Evolutionary conservation across 176 grass and related monocot genomes (phyloP), one percentile per base, ranked within the genome.

Genomic region (Avena sativa): DNA sequence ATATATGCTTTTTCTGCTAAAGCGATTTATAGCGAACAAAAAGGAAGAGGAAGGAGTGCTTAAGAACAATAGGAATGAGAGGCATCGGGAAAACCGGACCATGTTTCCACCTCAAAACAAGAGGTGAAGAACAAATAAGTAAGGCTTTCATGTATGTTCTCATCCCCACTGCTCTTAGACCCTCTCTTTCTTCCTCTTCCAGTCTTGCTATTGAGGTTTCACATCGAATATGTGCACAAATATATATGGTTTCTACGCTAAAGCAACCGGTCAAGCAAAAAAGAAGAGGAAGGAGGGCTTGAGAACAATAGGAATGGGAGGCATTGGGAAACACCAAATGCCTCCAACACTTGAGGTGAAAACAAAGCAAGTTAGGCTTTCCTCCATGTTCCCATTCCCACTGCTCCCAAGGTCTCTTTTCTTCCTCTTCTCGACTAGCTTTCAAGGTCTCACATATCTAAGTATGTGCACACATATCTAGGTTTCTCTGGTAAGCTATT

Each of bases 11-110:
- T 53, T 0, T 74, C 9, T 40, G 2, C 44, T 81, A 9, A 57
- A 50, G 26, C 0, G 28, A 74, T 74, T 38, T 3, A 40, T 3
- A 40, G 1, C 1, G 17, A 26, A 53, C 36, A 47, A 72, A 82
- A 78, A 79, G 72, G 38, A 89, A 13, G 67, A 79, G 53, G 65
- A 88, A 89, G 30, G 63, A 74, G 28, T 6, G 57, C 59, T 79
- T 66, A 87, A 87, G 89, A 79, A 84, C 66, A 0, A 48, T 66
- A 79, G 74, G 84, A 87, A 74, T 75, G 50, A 58, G 85, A 87
- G 57, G 57, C 85, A 87, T 74, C n/a, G 5, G 63, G 65, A 79
- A 90, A 74, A 46, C 46, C n/a, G 10, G 63, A 63, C 74, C 10
- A 53, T 55, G 12, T 65, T 65, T 65, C 55, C 56, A 64, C 76